These are phyloP conservation scores for Xylaria bambusicola DNA, from an alignment of 495 filamentous ascomycete genomes.

Conservation along the genomic window DNA sequence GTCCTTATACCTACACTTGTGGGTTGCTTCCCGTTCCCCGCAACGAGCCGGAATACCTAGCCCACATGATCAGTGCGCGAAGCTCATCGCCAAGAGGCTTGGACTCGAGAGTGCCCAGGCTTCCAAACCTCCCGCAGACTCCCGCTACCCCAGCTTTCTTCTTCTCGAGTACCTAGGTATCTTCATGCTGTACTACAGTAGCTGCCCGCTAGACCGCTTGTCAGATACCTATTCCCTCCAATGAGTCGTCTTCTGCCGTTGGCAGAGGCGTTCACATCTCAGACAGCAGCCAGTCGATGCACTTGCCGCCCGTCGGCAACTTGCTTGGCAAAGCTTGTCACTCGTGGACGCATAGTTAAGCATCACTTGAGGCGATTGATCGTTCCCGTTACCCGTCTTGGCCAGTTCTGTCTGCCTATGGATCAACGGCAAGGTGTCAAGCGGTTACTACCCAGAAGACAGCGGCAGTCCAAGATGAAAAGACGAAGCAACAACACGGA, in stretches of 20 bases:
- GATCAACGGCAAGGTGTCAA: not conserved
- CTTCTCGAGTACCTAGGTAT: too few relatives aligned
- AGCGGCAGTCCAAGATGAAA: too few relatives aligned
- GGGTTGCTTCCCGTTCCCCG: slow-evolving; percentile 15
- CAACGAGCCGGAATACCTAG: slow-evolving; percentile 4
- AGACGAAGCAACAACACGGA: too few relatives aligned
- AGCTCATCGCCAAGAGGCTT: slow-evolving; percentile 14
- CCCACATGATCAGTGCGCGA: slow-evolving; percentile 9
- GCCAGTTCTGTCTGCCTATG: not conserved
- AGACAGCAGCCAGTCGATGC: not conserved
- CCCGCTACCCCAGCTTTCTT: too few relatives aligned
- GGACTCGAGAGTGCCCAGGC: too few relatives aligned
- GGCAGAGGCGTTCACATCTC: too few relatives aligned
- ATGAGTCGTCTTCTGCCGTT: not conserved
- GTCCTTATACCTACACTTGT: too few relatives aligned
- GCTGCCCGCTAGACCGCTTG: slow-evolving; percentile 1
- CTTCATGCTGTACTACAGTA: too few relatives aligned
- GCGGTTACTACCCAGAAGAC: not conserved
- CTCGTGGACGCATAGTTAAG: slow-evolving; percentile 32
- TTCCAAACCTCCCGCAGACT: too few relatives aligned
- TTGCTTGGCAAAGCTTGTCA: slow-evolving; percentile 40
- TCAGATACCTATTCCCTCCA: not conserved
- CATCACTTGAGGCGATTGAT: slow-evolving; percentile 12
- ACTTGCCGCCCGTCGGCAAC: slow-evolving; percentile 3
- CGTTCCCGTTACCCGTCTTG: slow-evolving; percentile 11